Base-by-base conservation (phyloP, 176 grass and related monocot genomes). In the Saccharum officinarum region DNA sequence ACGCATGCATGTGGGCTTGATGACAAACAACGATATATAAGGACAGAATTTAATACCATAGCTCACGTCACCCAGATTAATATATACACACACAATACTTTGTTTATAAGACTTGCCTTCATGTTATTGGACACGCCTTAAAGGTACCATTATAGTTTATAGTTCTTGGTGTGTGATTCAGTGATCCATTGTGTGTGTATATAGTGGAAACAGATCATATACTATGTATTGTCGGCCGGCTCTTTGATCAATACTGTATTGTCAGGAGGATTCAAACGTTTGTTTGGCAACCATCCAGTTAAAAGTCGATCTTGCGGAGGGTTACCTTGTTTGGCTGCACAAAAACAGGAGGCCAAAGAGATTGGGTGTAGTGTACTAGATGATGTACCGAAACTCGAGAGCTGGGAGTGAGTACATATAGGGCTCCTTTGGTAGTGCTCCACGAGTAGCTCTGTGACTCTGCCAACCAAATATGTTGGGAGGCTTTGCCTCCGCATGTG, bases 61-160 rank as follows among this genome's bases (percentile, higher is more conserved):
- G 36, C 17, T 69, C 17, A 40, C 37, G 38, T 44, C 3, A 25
- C 39, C 22, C 11, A 7, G 10, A 71, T 8, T 7, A 25, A 45
- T 8, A 59, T 10, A 54, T 17, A 59, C 3, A 61, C 9, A 61
- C 37, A n/a, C 23, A 45, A 11, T 75, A 75, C 8, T 54, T 75
- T 76, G 15, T 57, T 55, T 76, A 12, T 55, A 37, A 3, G 73
- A 10, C 26, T 5, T 54, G 47, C 73, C 33, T n/a, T 76, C 30
- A 57, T 76, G 49, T 57, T n/a, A 76, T 77, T 60, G 75, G 34
- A 61, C 75, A 77, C 7, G 52, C 34, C 57, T 77, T 77, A 77
- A 39, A 77, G 52, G 42, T 40, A 20, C 8, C 6, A 16, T 38
- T 61, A 39, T 72, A 67, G 0, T 75, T 52, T 52, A 52, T 34